These are phyloP conservation scores for Fistulinella prunicolor DNA, from an alignment of 768 basidiomycete genomes.

Conservation along the genomic window DNA sequence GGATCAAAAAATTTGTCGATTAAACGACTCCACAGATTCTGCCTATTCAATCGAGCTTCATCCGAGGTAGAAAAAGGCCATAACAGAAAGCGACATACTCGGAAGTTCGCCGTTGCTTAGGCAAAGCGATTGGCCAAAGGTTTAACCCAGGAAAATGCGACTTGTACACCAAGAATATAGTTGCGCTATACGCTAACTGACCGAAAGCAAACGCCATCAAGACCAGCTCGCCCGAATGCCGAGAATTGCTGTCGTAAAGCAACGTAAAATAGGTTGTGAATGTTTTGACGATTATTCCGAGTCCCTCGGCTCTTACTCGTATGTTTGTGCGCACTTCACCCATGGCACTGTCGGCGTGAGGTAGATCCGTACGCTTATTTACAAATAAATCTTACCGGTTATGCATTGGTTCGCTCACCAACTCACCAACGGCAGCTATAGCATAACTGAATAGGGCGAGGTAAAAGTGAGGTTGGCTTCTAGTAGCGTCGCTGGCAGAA, in stretches of 20 bases:
- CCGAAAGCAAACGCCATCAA: constrained; percentile 86
- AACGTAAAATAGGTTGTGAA: constrained; percentile 67
- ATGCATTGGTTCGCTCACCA: constrained; percentile 81
- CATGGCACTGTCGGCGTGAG: constrained; percentile 55
- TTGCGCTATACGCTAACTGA: constrained; percentile 69
- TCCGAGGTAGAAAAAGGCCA: background rate
- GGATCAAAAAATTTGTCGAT: constrained; percentile 41
- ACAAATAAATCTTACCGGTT: constrained; percentile 48
- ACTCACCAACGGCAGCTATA: constrained; percentile 69
- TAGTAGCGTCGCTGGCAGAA: constrained; percentile 51
- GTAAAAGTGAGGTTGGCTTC: constrained; percentile 61
- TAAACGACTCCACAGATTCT: constrained; percentile 1
- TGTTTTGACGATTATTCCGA: constrained; percentile 74
- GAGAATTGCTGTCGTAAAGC: constrained; percentile 41
- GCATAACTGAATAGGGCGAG: constrained; percentile 68
- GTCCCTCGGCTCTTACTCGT: constrained; percentile 84
- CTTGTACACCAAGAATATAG: constrained; percentile 57
- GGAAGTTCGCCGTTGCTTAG: constrained; percentile 12
- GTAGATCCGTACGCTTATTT: background rate
- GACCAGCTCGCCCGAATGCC: constrained; percentile 43
- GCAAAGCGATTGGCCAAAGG: constrained; percentile 33
- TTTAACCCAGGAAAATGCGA: constrained; percentile 35
- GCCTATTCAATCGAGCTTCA: constrained; percentile 2
- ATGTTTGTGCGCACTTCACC: constrained; percentile 61
- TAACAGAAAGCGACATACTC: constrained; percentile 16